Base-by-base conservation (phyloP, 1,139 yeast genomes). In the Yamadazyma pseudoaaseri region DNA sequence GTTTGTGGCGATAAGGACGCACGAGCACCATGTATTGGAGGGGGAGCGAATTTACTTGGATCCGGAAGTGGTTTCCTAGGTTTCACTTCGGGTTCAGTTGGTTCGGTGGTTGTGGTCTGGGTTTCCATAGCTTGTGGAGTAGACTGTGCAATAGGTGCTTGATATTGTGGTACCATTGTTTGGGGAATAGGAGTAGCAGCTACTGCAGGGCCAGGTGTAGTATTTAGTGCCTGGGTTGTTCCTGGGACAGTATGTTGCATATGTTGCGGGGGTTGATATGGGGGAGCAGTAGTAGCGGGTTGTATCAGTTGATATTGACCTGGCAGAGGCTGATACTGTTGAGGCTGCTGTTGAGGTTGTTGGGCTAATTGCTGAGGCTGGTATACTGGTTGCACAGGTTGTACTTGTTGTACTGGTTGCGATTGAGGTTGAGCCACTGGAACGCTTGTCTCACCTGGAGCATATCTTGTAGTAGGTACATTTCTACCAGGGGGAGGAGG, bases 401-500 rank as follows among this genome's bases (percentile, higher is more conserved):
- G 34, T 8, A 17, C 16, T 23, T 16, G 33, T 23, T 30, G 40
- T 6, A 5, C 10, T 9, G 15, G 16, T 16, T 32, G 45, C 11
- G 22, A 30, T 13, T 32, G 37, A 17, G 20, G 22, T 8, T 6
- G 15, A n/a, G 25, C 24, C 10, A 12, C 16, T 3, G 35, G 34
- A 11, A 27, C 23, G 12, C 31, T 9, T 2, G 35, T 28, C 4
- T 30, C 31, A 3, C 37, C 40, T 18, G 18, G 18, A 9, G 8
- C 27, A 29, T 34, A 37, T 3, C 6, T 20, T 25, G 11, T 20
- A 4, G 59, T 39, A 0, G 50, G 53, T 1, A 61, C 69, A 29
- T 45, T 56, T 33, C 73, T 45, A 27, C 47, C 54, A 1, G 75
- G 75, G 1, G 75, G 75, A 2, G 65, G 52, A 3, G 70, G 71